Evolutionary conservation across 2,329 filamentous ascomycete species (phyloP), one percentile per base, ranked within the genome.

Genomic region (Nannizzia gypsea): DNA sequence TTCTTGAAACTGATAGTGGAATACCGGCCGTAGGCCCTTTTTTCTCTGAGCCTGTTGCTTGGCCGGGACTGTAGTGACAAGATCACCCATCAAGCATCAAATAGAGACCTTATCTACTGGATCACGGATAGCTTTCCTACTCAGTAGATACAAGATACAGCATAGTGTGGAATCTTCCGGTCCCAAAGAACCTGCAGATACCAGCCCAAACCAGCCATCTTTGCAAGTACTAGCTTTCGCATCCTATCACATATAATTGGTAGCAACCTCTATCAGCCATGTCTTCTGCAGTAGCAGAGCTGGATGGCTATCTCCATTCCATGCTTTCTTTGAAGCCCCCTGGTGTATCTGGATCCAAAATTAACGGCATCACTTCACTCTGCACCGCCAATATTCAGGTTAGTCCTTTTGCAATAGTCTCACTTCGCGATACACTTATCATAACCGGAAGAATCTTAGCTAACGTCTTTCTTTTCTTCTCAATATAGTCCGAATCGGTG

Each of bases 381-480:
- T 96, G 92, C 77, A 87, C 90, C 63, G 84, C 84, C 70, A 95
- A 95, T 73, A 86, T 95, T 68, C 87, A 95, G 87, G 90, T 95
- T 87, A 77, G 83, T 70, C 9, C 31, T 36, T 3, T 36, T 6
- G 8, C 34, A 13, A 64, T 61, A 57, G 63, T 57, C 55, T 56
- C 28, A 26, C 56, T 56, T 17, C 50, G 65, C 34, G n/a, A 36
- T 24, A 15, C 38, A 6, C 3, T 40, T 20, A 11, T 54, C 26
- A 20, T 20, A 17, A 31, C 26, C 31, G 13, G 20, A 22, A 36
- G 28, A 1, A 3, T 1, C n/a, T 46, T 57, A 42, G 55, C 36
- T 62, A 52, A 63, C 59, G 63, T 70, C 72, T 69, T 71, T 65
- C 15, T 59, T 56, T 62, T 56, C 61, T 61, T 68, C 70, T 58